phyloP scores from a whole-genome alignment of 2,329 filamentous ascomycete species.

The Pseudogymnoascus sp. region DNA sequence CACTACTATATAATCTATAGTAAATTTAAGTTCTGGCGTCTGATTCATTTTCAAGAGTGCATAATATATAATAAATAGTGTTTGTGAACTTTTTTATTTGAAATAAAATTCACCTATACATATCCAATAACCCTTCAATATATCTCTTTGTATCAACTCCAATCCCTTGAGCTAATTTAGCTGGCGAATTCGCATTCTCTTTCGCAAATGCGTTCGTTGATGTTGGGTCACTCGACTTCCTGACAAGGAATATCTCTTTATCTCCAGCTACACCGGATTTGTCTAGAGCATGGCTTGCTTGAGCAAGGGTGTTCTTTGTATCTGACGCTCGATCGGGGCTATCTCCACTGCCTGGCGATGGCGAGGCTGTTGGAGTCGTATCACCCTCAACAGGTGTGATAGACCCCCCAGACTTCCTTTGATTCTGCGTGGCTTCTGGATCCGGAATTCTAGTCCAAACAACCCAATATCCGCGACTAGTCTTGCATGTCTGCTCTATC shows the following conservation, averaged over 20 bases:
- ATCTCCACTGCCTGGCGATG: neutral
- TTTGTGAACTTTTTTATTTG: neutral
- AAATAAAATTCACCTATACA: constrained; percentile 27
- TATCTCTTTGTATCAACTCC: constrained; percentile 69
- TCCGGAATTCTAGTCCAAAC: constrained; percentile 53
- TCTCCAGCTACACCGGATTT: constrained; percentile 15
- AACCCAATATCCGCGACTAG: constrained; percentile 60
- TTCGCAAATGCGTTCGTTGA: constrained; percentile 15
- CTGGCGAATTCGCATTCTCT: constrained; percentile 43
- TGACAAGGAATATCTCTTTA: constrained; percentile 55
- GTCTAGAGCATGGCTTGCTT: neutral
- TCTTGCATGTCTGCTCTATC: constrained; percentile 56
- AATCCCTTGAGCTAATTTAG: constrained; percentile 60
- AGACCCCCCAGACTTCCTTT: neutral
- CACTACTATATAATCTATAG: neutral
- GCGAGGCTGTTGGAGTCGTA: neutral
- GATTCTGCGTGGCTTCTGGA: constrained; percentile 18
- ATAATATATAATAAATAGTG: neutral
- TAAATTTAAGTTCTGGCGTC: neutral
- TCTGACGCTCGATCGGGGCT: neutral
- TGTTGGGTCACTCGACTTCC: constrained; percentile 46
- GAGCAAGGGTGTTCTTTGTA: neutral
- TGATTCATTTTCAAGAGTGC: neutral
- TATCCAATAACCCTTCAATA: constrained; percentile 60
- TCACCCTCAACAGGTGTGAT: neutral